These are phyloP conservation scores for Arachnopeziza araneosa DNA, from an alignment of 2,329 filamentous ascomycete genomes.

Conservation along the genomic window DNA sequence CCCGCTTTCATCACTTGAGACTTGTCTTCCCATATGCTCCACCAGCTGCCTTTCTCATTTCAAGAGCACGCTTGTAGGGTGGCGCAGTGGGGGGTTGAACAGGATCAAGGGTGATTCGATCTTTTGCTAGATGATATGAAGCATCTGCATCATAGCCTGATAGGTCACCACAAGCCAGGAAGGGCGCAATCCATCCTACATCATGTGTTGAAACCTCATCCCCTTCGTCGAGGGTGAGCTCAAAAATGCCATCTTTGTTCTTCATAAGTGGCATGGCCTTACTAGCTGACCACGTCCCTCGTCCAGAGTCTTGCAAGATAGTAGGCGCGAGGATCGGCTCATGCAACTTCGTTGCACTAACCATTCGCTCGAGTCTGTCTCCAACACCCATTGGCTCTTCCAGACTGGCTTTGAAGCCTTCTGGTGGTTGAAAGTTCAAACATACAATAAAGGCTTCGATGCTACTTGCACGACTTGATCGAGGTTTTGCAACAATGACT, in stretches of 20 bases:
- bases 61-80: conserved; percentile 86
- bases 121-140: conserved; percentile 82
- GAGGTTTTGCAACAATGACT: conserved; percentile 87
- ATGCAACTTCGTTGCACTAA: conserved; percentile 37
- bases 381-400: conserved; percentile 69
- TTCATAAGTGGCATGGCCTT: conserved; percentile 1
- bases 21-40: conserved; percentile 47
- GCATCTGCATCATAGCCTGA: conserved; percentile 95
- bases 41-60: conserved; percentile 70
- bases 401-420: conserved; percentile 68
- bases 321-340: conserved; percentile 38
- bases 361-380: conserved; percentile 46
- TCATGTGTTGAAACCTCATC: conserved; percentile 38
- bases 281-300: conserved; percentile 38
- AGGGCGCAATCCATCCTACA: conserved; percentile 81
- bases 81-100: conserved; percentile 94
- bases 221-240: conserved; percentile 24
- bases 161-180: conserved; percentile 94
- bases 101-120: conserved; percentile 81
- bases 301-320: conserved; percentile 41
- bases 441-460: conserved; percentile 97
- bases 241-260: conserved; percentile 21
- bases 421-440: conserved; percentile 76
- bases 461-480: conserved; percentile 91
- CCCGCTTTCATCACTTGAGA: not conserved